Conservation (phyloP, 1,139 yeast genomes). For the Arxiozyma slooffiae region DNA sequence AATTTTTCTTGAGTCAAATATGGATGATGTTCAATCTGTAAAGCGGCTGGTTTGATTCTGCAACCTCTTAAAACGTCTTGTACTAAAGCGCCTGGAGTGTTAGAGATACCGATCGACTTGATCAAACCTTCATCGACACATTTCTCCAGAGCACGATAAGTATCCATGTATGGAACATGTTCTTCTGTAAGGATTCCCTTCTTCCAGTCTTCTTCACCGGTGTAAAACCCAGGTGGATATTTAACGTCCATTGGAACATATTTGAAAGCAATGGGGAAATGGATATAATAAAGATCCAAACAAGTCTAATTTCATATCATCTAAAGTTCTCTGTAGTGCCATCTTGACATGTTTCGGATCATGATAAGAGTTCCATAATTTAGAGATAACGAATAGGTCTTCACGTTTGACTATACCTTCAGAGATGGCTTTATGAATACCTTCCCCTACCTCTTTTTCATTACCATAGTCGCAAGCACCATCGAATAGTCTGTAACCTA, state of each 20-base stretch:
- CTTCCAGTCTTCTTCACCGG: slow-evolving; percentile 47
- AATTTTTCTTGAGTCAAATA: slow-evolving; percentile 69
- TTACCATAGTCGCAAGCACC: slow-evolving; percentile 76
- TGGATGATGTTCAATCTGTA: slow-evolving; percentile 91
- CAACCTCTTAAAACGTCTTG: slow-evolving; percentile 67
- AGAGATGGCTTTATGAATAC: slow-evolving; percentile 51
- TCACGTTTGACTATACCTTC: slow-evolving; percentile 64
- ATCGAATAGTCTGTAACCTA: slow-evolving; percentile 66
- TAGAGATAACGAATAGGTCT: slow-evolving; percentile 66
- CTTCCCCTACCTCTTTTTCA: slow-evolving; percentile 64
- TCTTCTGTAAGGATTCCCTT: slow-evolving; percentile 41
- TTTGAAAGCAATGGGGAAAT: slow-evolving; percentile 71
- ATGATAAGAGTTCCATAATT: slow-evolving; percentile 73
- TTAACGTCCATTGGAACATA: slow-evolving; percentile 61
- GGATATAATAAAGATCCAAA: slow-evolving; percentile 65
- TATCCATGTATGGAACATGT: slow-evolving; percentile 61
- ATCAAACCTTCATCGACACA: slow-evolving; percentile 54
- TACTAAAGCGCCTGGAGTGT: slow-evolving; percentile 66
- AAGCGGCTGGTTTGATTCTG: slow-evolving; percentile 60
- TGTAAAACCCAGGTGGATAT: slow-evolving; percentile 65
- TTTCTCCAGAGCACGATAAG: slow-evolving; percentile 72
- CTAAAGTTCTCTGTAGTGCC: slow-evolving; percentile 54
- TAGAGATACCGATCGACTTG: slow-evolving; percentile 74
- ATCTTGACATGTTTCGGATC: slow-evolving; percentile 41
- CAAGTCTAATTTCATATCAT: slow-evolving; percentile 59